Base-by-base conservation (phyloP, 2,329 filamentous ascomycete species). In the Fusarium penzigii region DNA sequence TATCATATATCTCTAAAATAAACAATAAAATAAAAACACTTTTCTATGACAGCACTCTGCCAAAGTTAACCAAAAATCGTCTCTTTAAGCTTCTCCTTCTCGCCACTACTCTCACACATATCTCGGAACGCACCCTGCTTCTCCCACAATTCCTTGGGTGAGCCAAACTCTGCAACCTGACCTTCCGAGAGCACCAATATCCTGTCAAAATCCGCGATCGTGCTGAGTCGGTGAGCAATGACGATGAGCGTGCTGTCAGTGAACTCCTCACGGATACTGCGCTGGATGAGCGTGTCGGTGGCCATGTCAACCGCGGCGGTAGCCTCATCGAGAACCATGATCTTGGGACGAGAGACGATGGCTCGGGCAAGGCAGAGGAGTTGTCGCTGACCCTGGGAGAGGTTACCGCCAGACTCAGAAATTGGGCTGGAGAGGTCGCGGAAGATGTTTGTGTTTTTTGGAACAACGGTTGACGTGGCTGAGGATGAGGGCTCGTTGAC, bases 321-420 rank as follows among this genome's bases (percentile, higher is more conserved):
- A 1, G 89, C 89, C 72, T 92, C 89, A 66, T 93, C 89, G 1
- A 92, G 79, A 2, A 92, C 84, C 82, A 93, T 88, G 61, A 93
- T 84, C 65, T 88, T 87, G 3, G 89, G 88, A 0, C 85, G 80
- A 0, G 83, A 79, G 20, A 90, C 84, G 59, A 91, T 90, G 46
- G 85, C 88, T 46, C 85, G 85, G 1, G 88, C 88, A 5, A 90
- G 82, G 63, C 87, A 90, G 38, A 92, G 80, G 1, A 91, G 84
- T 69, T 92, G 88, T 3, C 88, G 81, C 69, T 92, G 88, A 29
- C 88, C 88, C 66, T 90, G 88, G 0, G 86, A 89, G 16, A 91
- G 77, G 66, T 91, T 92, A 5, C 88, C 79, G 0, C 88, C 88
- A 16, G 86, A 87, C 68, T 90, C 87, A 3, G 86, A 83, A 56